Evolutionary conservation across 495 filamentous ascomycete genomes (phyloP), one percentile per base, ranked within the genome.

Genomic region (Trichocladium antarcticum): DNA sequence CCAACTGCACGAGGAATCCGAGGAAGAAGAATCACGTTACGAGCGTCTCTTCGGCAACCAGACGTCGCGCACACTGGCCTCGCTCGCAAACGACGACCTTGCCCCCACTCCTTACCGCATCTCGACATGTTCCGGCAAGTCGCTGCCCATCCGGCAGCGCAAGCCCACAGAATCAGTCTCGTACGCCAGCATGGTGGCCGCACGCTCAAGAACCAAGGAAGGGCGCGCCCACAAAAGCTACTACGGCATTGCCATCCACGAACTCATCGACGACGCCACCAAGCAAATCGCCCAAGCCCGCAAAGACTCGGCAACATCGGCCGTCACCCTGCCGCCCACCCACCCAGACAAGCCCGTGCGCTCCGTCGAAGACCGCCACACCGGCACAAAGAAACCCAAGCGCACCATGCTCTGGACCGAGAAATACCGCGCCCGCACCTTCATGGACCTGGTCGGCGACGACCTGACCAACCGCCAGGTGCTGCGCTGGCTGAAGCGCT

Each of bases 401-500:
- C 71, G 65, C 54, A 73, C 73, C 1, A 59, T 78, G 47, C 73
- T 87, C 63, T 94, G 85, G 86, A 89, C 84, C 0, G 85, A 92
- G 58, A 93, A 90, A 57, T 95, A 98, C 61, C 83, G 92, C 16
- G 90, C 92, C 28, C 81, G 79, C 45, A 88, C 83, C 55, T 98
- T 95, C 55, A 89, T 86, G 42, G 92, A 97, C 52, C 73, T 98
- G 0, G 81, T 93, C 48, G 93, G 93, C 6, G 92, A 98, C 57
- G 92, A 98, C 57, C 76, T 89, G 39, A 96, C 90, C 11, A 90
- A 97, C 67, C 80, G 92, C 42, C 79, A 84, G 45, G 92, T 98
- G 5, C 70, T 98, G 32, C 81, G 84, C 45, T 98, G 92, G 92
- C 68, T 98, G 29, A 97, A 96, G 64, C 75, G 70, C 7, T 97